Base-by-base conservation (phyloP, 2,329 filamentous ascomycete genomes). In the Apiospora phragmitis region DNA sequence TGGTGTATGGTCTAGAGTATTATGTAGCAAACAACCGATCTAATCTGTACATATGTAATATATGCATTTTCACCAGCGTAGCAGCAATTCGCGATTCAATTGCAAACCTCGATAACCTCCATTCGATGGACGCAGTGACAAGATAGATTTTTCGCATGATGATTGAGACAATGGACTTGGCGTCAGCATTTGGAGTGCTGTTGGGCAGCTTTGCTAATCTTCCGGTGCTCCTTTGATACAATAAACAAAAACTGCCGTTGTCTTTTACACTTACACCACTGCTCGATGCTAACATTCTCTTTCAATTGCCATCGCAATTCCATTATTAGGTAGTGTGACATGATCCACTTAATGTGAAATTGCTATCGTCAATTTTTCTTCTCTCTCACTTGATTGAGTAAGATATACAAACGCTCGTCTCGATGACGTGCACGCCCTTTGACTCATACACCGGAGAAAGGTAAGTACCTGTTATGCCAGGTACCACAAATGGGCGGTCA, bases 401-500 rank as follows among this genome's bases (percentile, higher is more conserved):
- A 35, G 29, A 59, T n/a, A 21, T 29, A 12, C 38, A 9, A n/a
- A 62, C 8, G 18, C 29, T 62, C 55, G 32, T 32, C 55, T 21
- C 32, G 1, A 59, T 59, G 51, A 59, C 51, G 51, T 59, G 51
- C 51, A 59, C 29, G 29, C 51, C 16, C 29, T 35, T 62, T 62
- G 55, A 62, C 55, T 62, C 55, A 62, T 24, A 62, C 55, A 21
- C 55, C 55, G 55, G 32, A 38, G 29, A 62, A 62, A 62, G 55
- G 55, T 62, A 29, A n/a, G n/a, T n/a, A n/a, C n/a, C n/a, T n/a
- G 51, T 29, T 59, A 59, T 59, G 51, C 29, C 2, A 59, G 7
- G 16, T 35, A 35, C 16, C 26, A 32, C 26, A 55, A 55, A 32
- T 16, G 21, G 49, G 49, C 26, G 7, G 29, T 21, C 51, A 59